Evolutionary conservation across 2,329 filamentous ascomycete species (phyloP), one percentile per base, ranked within the genome.

Genomic region (Fusarium nygamai): DNA sequence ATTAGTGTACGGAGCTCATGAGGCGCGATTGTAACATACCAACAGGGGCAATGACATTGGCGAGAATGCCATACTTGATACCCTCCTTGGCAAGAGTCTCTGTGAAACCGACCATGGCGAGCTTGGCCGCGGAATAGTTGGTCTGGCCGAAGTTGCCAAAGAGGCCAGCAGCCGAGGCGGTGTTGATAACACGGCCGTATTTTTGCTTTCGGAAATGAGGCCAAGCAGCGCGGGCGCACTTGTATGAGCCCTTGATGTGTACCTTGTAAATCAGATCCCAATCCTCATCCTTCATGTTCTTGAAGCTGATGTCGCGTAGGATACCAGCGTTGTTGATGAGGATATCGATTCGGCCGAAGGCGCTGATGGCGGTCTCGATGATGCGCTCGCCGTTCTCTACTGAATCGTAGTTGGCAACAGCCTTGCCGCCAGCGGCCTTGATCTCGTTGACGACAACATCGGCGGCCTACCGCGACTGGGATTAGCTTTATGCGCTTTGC

Each of bases 291-390:
- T 93, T 96, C 90, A 98, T 97, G 86, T 98, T 98, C 90, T 98
- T 98, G 88, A 99, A 98, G 89, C 94, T 96, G 81, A 98, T 84
- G 86, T 98, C 95, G 71, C 96, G 93, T 69, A 98, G 89, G 81
- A 98, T 98, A 81, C 96, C 96, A 71, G 96, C 96, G 82, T 98
- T 99, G 89, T 99, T 99, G 85, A 99, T 92, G 79, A 99, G 92
- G 74, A 99, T 87, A 83, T 99, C 96, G 84, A 99, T 90, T 80
- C 96, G 94, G 77, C 96, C 94, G 81, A 92, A 96, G 64, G 87
- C 87, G 83, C 94, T 87, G 82, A 96, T 93, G 78, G 94, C 94
- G 31, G 93, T 95, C 76, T 96, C 92, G 85, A 99, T 97, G 83
- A 99, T 98, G 84, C 90, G 92, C 70, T 98, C 96, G 80, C 96